A percentile compares a stretch with the other conserved stretches of the same genome.
These are phyloP conservation scores for Friedmanniomyces simplex DNA, from an alignment of 495 filamentous ascomycete species.

Conservation along the genomic window DNA sequence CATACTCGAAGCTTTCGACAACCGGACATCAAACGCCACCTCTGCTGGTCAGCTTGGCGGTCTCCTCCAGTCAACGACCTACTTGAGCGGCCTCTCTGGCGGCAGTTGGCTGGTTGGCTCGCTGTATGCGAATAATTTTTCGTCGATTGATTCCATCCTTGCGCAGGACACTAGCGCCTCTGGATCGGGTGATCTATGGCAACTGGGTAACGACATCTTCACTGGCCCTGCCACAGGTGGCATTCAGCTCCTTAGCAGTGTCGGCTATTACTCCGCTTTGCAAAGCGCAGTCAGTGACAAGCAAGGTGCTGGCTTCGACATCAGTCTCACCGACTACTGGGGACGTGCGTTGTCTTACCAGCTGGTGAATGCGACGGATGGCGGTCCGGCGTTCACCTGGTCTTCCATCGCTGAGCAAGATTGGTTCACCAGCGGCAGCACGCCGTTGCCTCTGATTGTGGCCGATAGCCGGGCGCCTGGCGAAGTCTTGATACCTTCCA, in stretches of 20 bases:
- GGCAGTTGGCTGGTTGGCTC: conserved; percentile 83
- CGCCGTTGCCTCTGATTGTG: conserved; percentile 76
- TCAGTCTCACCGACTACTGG: conserved; percentile 74
- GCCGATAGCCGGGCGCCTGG: conserved; percentile 62
- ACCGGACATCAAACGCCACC: conserved; percentile 56
- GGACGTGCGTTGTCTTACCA: conserved; percentile 71
- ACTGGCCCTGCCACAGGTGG: conserved; percentile 46
- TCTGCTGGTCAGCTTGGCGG: conserved; percentile 66
- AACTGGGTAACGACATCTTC: conserved; percentile 70
- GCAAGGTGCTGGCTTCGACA: conserved; percentile 58
- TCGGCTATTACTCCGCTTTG: conserved; percentile 59
- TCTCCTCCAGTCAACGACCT: conserved; percentile 73
- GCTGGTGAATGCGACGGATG: conserved; percentile 65
- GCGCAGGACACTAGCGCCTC: conserved; percentile 45
- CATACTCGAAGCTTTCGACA: conserved; percentile 74
- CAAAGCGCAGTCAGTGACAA: conserved; percentile 54
- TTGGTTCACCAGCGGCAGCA: conserved; percentile 56
- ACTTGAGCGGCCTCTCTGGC: conserved; percentile 75
- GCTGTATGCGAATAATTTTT: conserved; percentile 85
- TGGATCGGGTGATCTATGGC: conserved; percentile 50
- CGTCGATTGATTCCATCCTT: conserved; percentile 55
- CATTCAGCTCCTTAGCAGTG: conserved; percentile 39
- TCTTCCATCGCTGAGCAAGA: conserved; percentile 67
- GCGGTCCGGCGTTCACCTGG: conserved; percentile 73
- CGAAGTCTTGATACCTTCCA: conserved; percentile 53